Evolutionary conservation across 768 basidiomycete genomes (phyloP), one percentile per base, ranked within the genome.

Genomic region (Thelephora aurantiotincta): DNA sequence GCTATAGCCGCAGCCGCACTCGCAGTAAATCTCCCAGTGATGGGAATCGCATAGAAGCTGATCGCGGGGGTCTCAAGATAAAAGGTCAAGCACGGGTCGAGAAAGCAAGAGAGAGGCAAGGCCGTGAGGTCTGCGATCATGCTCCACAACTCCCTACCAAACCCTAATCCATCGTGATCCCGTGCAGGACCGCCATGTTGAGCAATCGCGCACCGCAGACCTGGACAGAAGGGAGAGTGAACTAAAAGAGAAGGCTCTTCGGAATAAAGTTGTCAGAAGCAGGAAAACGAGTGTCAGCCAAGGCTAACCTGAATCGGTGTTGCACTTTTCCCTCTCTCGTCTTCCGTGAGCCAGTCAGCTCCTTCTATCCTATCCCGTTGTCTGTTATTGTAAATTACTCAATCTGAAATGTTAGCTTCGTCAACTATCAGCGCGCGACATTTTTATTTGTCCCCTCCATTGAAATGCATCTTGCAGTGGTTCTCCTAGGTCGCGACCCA

Each of bases 211-310:
- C 9, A 30, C 5, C 26, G 54, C 48, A 13, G 84, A 84, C 33
- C 65, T 90, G 41, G 75, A 77, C 55, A 74, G 67, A 53, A 63
- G 81, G 49, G 87, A 90, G 58, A 87, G 74, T 52, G 87, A 90
- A 57, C 58, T 89, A 50, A 89, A 87, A 59, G 87, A 90, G 55
- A 76, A 67, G 58, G 84, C 86, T 12, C 61, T 90, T 58, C 73
- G 87, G 57, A 88, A 89, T 57, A 90, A 90, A 59, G 87, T 90
- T 42, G 70, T 79, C 46, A 70, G 80, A 58, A 82, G 80, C 26
- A 68, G 84, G 53, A 85, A 82, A 59, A 65, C 58, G 14, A 68
- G 63, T 41, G 38, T 41, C 22, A 22, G 38, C 22, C 18, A 14
- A 41, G 22, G 22, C 9, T 41, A 9, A 30, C 9, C 4, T 30